A percentile compares a stretch with the other conserved stretches of the same genome.
Conservation (phyloP, 306 rosid genomes). For the Pueraria montana region DNA sequence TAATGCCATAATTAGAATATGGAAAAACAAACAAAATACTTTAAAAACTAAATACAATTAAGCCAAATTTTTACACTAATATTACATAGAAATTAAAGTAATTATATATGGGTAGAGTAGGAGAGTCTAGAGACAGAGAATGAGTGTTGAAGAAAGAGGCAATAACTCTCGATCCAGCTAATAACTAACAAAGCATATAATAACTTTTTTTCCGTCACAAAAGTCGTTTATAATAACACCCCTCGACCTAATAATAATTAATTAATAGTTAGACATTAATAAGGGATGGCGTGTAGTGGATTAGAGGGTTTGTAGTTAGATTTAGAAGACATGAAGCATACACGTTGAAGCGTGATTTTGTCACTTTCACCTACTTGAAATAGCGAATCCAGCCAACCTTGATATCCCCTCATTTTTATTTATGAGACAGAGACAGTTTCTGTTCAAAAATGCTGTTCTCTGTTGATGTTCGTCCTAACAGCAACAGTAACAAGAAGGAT, state of each 20-base stretch:
- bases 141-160: background rate
- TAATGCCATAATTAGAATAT: too few relatives aligned
- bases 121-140: too few relatives aligned
- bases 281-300: conserved; percentile 23
- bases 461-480: background rate
- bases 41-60: too few relatives aligned
- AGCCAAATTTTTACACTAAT: too few relatives aligned
- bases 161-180: conserved; percentile 21
- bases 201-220: background rate
- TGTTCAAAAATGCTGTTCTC: conserved; percentile 26
- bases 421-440: conserved; percentile 20
- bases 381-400: conserved; percentile 52
- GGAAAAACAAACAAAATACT: too few relatives aligned
- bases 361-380: conserved; percentile 59
- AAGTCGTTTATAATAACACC: conserved; percentile 28
- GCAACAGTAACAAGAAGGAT: background rate
- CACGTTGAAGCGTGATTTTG: conserved; percentile 44
- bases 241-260: conserved; percentile 23
- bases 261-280: conserved; percentile 5
- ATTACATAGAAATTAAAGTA: too few relatives aligned
- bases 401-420: conserved; percentile 25
- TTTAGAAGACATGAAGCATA: conserved; percentile 24
- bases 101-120: too few relatives aligned
- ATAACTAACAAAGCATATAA: conserved; percentile 14
- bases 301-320: conserved; percentile 14